phyloP scores from a whole-genome alignment of 176 grass and related monocot species.

The Paspalum notatum region DNA sequence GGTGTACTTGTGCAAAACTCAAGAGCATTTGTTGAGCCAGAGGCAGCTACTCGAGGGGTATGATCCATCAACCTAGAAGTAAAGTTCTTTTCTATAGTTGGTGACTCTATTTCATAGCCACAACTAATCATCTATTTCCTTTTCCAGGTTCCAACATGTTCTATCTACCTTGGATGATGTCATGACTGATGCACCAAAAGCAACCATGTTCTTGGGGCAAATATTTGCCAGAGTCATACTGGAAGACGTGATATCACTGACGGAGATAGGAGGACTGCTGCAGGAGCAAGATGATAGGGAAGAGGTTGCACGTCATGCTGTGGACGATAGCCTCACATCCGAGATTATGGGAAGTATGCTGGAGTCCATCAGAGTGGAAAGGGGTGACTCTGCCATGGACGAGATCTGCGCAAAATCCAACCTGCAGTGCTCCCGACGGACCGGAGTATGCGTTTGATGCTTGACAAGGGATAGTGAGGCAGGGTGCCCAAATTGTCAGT shows the following conservation, averaged over 20 bases:
- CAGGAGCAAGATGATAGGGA: constrained; percentile 43
- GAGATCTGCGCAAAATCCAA: constrained; percentile 58
- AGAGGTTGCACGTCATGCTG: constrained; percentile 18
- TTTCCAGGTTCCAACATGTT: constrained; percentile 64
- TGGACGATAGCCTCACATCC: constrained; percentile 52
- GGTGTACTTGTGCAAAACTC: constrained; percentile 67
- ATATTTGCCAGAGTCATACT: constrained; percentile 65
- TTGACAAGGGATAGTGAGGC: constrained; percentile 2
- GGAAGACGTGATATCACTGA: constrained; percentile 59
- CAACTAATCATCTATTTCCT: neutral
- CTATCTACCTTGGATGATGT: constrained; percentile 76
- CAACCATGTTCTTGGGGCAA: constrained; percentile 62
- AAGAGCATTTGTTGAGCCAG: constrained; percentile 56
- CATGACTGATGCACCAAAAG: constrained; percentile 76
- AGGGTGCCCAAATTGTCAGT: neutral
- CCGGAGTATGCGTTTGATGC: constrained; percentile 34
- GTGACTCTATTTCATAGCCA: neutral
- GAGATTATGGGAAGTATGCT: constrained; percentile 65
- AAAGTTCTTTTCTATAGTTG: neutral
- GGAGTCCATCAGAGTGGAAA: constrained; percentile 58
- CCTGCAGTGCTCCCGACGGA: constrained; percentile 35
- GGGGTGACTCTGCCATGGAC: constrained; percentile 55
- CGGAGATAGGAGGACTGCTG: constrained; percentile 59
- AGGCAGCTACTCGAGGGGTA: constrained; percentile 76
- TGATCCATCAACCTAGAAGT: constrained; percentile 2